These are phyloP conservation scores for Raphidocelis subcapitata DNA, from an alignment of 139 green algal species.

Conservation along the genomic window DNA sequence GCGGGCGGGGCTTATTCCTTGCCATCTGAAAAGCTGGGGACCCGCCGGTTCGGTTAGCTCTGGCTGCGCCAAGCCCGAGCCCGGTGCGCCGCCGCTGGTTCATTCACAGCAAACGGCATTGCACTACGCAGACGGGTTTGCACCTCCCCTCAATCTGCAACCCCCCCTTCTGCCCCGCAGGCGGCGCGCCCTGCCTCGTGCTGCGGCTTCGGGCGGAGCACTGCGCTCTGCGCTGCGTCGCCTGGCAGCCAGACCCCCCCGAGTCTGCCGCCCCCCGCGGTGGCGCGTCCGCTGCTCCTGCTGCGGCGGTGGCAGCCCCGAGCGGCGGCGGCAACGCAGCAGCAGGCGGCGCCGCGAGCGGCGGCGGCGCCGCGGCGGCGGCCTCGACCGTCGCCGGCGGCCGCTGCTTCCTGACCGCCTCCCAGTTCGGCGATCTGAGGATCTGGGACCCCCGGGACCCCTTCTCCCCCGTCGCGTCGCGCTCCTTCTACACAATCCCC, in stretches of 20 bases:
- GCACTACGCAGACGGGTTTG: neutral
- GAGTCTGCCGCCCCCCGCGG: neutral
- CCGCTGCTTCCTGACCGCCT: conserved; percentile 18
- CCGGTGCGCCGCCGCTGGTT: neutral
- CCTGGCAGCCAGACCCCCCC: conserved; percentile 17
- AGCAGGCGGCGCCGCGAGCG: neutral
- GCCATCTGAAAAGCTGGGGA: neutral
- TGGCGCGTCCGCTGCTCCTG: neutral
- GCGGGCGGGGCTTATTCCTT: neutral
- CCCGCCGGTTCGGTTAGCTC: neutral
- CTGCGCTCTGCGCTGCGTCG: conserved; percentile 1
- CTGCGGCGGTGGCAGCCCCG: neutral
- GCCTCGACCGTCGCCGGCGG: neutral
- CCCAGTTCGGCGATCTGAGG: conserved; percentile 4
- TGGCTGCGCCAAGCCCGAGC: neutral
- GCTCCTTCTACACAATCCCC: conserved; percentile 14
- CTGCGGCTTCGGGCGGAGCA: conserved; percentile 15
- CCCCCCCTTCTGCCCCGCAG: neutral
- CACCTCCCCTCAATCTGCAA: neutral
- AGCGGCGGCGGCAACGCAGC: neutral
- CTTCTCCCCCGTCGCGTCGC: conserved; percentile 6
- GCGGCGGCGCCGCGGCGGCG: neutral
- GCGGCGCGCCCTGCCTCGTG: neutral
- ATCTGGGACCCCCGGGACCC: conserved; percentile 21
- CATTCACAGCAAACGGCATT: neutral